Percentiles rank a stretch among this genome's conserved stretches.
Evolutionary conservation across 495 filamentous ascomycete genomes (phyloP).

Genomic region (Jackrogersella multiformis): DNA sequence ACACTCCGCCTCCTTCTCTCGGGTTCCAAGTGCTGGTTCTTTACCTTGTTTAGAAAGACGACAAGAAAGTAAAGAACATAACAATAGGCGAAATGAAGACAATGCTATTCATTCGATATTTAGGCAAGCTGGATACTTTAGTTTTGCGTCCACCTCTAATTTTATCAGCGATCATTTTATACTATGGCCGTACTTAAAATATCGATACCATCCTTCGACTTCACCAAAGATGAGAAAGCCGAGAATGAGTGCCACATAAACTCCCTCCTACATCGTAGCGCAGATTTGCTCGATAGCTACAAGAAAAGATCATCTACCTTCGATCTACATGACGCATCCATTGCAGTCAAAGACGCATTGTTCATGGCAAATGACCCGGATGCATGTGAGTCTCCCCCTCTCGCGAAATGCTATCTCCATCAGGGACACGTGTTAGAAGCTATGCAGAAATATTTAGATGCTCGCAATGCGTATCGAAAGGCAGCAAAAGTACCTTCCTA

Average conservation of each 20-base stretch:
- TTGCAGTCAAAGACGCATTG: slow-evolving; percentile 21
- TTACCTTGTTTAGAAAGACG: slow-evolving; percentile 3
- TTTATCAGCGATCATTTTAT: not conserved
- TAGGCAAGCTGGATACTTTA: not conserved
- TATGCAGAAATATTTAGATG: slow-evolving; percentile 14
- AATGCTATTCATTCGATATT: slow-evolving; percentile 23
- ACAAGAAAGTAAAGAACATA: not conserved
- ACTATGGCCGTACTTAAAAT: slow-evolving; percentile 8
- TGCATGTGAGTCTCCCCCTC: slow-evolving; percentile 35
- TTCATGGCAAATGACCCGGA: slow-evolving; percentile 28
- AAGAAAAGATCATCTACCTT: slow-evolving; percentile 47
- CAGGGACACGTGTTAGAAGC: slow-evolving; percentile 29
- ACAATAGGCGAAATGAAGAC: slow-evolving; percentile 13
- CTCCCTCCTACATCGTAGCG: slow-evolving; percentile 4
- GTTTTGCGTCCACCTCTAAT: too few species aligned
- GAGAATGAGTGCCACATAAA: slow-evolving; percentile 14
- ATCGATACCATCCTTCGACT: slow-evolving; percentile 10
- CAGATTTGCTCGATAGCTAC: slow-evolving; percentile 39
- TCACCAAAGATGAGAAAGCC: slow-evolving; percentile 10
- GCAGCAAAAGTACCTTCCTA: not conserved
- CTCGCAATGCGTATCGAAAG: slow-evolving; percentile 20
- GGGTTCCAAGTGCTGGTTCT: not conserved
- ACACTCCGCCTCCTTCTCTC: not conserved
- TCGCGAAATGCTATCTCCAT: slow-evolving; percentile 36
- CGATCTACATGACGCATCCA: slow-evolving; percentile 1